phyloP scores from a whole-genome alignment of 371 early-diverging fungal genomes.

The Saksenaea oblongispora region DNA sequence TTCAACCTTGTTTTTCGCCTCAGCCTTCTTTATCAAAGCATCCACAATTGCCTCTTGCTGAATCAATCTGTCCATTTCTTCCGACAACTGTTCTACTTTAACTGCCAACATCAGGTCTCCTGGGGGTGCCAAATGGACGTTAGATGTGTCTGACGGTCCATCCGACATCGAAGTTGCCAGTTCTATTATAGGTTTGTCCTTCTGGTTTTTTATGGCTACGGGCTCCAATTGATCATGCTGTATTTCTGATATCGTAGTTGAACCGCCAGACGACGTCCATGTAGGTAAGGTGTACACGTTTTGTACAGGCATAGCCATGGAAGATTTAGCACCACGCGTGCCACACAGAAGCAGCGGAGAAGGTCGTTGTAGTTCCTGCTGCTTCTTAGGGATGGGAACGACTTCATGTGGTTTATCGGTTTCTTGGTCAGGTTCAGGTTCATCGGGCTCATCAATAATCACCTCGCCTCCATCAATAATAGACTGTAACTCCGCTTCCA shows the following conservation, averaged over 20 bases:
- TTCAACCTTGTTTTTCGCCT: constrained; percentile 43
- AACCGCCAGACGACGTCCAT: constrained; percentile 42
- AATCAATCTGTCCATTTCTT: constrained; percentile 57
- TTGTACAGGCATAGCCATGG: constrained; percentile 41
- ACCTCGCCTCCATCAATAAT: constrained; percentile 49
- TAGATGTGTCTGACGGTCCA: constrained; percentile 14
- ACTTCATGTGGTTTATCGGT: constrained; percentile 2
- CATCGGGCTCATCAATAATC: constrained; percentile 9
- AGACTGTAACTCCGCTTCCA: constrained; percentile 60
- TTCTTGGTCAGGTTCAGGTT: neutral
- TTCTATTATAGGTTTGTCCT: neutral
- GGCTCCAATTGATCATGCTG: constrained; percentile 33
- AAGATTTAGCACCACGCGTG: constrained; percentile 27
- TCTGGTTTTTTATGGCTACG: neutral
- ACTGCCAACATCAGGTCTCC: constrained; percentile 67
- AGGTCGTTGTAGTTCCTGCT: neutral
- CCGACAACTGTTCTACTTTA: constrained; percentile 52
- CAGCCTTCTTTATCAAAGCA: constrained; percentile 63
- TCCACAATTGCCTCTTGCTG: constrained; percentile 72
- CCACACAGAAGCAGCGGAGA: constrained; percentile 23
- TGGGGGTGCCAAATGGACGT: constrained; percentile 65
- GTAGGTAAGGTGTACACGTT: constrained; percentile 31
- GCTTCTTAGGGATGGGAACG: constrained; percentile 6
- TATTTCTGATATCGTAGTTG: constrained; percentile 32
- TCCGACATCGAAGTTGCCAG: neutral